Evolutionary conservation across 768 basidiomycete species (phyloP), one percentile per base, ranked within the genome.

Genomic region (Filobasidium wieringae): DNA sequence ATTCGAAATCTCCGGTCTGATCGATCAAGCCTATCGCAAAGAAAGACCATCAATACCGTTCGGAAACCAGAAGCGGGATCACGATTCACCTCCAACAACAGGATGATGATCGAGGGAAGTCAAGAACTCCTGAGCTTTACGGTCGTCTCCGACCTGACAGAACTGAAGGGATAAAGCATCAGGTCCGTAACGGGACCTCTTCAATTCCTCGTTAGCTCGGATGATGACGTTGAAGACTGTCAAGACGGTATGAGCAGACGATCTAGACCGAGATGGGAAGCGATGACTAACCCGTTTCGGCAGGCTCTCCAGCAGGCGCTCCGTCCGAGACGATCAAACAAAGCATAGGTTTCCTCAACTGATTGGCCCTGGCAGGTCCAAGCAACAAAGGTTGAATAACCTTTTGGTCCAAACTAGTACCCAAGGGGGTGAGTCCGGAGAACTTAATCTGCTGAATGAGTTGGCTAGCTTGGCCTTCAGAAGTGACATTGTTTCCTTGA

Each of bases 371-470:
- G 24, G 74, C 75, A 7, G 75, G 76, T n/a, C 71, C 74, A 19
- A 76, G 62, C 1, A 78, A 68, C 15, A 78, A 63, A 36, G 76
- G 77, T 60, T 75, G 69, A 22, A 78, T 60, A 59, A 78, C 63
- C 67, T 77, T 76, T 27, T 65, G 57, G 49, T 73, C 66, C 39
- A 78, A 59, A 2, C 66, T 60, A 7, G 75, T 76, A 19, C 76
- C 75, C 27, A 77, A 64, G 4, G 76, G 76, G 2, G 76, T 76
- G n/a, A 75, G 63, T 30, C 71, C 74, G 14, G 69, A 70, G 65
- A 74, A 78, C 64, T 73, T 72, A 65, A 78, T 66, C 53, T 73
- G 71, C 9, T 61, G 33, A 27, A 78, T 58, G 15, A 77, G 67
- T 8, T 68, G 61, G 24, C 68, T 32, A 17, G 73, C 76, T 2